A percentile compares a stretch with the other conserved stretches of the same genome.
Evolutionary conservation across 2,329 filamentous ascomycete species (phyloP).

Genomic region (Phaeosphaeriaceae sp.): DNA sequence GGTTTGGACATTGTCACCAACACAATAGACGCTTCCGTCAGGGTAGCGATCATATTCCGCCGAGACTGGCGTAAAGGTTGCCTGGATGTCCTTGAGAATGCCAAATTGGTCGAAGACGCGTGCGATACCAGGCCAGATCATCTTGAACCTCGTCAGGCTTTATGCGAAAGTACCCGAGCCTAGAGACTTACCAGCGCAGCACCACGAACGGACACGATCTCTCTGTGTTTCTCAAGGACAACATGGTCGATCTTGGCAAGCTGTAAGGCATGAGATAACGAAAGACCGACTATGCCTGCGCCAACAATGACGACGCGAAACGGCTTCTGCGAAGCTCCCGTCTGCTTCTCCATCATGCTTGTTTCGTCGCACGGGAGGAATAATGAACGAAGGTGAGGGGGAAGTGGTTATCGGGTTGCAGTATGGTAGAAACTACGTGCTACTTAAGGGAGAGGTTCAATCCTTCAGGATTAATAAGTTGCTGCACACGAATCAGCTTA

Average conservation of each 20-base stretch:
- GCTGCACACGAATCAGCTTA: background rate
- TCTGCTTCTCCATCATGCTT: constrained; percentile 6
- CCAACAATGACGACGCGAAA: constrained; percentile 27
- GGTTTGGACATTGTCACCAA: constrained; percentile 1
- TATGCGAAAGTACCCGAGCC: background rate
- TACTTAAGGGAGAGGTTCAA: background rate
- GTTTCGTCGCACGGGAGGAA: background rate
- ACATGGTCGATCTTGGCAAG: constrained; percentile 30
- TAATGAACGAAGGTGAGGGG: background rate
- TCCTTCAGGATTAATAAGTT: background rate
- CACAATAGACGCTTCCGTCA: constrained; percentile 13
- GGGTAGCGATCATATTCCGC: constrained; percentile 18
- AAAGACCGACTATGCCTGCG: constrained; percentile 26
- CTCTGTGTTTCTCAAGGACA: constrained; percentile 29
- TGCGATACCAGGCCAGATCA: constrained; percentile 23
- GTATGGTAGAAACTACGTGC: background rate
- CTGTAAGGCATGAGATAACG: constrained; percentile 26
- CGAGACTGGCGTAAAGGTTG: constrained; percentile 10
- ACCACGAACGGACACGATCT: constrained; percentile 27
- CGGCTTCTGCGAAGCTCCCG: constrained; percentile 8
- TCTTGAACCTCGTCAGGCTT: background rate
- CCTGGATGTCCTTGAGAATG: constrained; percentile 16
- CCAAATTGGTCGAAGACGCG: constrained; percentile 36
- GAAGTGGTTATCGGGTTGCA: background rate
- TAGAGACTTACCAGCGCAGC: constrained; percentile 16